Evolutionary conservation across 2,329 filamentous ascomycete species (phyloP).

Genomic region (Rutstroemia sp.): DNA sequence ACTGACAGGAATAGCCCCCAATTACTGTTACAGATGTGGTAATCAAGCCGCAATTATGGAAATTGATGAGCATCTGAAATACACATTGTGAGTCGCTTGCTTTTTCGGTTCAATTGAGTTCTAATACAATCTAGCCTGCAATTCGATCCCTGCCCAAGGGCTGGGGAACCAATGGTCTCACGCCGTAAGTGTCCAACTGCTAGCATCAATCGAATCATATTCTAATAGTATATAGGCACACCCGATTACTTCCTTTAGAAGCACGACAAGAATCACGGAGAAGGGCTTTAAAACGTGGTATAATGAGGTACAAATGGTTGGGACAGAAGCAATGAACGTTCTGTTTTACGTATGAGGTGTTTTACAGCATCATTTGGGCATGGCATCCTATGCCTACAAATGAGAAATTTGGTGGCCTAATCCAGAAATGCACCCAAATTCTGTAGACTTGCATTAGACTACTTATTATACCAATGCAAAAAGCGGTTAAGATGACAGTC

Average conservation of each 20-base stretch:
- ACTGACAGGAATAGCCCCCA: constrained; percentile 52
- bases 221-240: constrained; percentile 47
- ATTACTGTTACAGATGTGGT: constrained; percentile 98
- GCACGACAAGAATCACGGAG: constrained; percentile 3
- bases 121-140: constrained; percentile 65
- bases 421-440: constrained; percentile 12
- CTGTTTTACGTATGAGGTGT: constrained; percentile 20
- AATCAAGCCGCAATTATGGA: constrained; percentile 99
- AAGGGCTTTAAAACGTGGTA: constrained; percentile 7
- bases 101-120: background rate
- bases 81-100: constrained; percentile 86
- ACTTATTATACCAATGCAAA: constrained; percentile 25
- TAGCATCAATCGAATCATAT: background rate
- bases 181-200: constrained; percentile 52
- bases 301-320: constrained; percentile 5
- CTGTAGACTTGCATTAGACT: constrained; percentile 29
- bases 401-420: constrained; percentile 6
- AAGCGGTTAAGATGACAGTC: constrained; percentile 6
- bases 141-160: constrained; percentile 96
- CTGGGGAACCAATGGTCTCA: constrained; percentile 98
- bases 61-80: constrained; percentile 98
- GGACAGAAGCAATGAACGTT: constrained; percentile 20
- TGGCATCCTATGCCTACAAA: constrained; percentile 7
- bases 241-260: constrained; percentile 96
- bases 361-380: constrained; percentile 13